Evolutionary conservation across 2,329 filamentous ascomycete species (phyloP).

Genomic region (Chaetoscypha palmicola): DNA sequence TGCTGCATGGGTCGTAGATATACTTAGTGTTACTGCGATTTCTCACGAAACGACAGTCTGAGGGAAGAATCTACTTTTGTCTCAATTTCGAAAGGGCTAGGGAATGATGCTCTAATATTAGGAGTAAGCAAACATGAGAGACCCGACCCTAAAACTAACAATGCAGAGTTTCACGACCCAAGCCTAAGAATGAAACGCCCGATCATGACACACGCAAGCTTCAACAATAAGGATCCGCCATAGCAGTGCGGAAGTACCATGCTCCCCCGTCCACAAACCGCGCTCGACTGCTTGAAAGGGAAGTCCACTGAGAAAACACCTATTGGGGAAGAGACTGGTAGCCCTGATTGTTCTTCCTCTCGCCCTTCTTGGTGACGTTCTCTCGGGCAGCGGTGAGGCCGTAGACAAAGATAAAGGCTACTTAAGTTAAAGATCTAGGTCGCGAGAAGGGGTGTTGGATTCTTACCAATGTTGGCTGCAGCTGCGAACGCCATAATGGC

Average conservation of each 20-base stretch:
- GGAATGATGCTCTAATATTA: background rate
- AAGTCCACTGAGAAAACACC: background rate
- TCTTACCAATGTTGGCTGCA: conserved; percentile 22
- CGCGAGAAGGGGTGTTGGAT: background rate
- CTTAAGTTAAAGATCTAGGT: conserved; percentile 1
- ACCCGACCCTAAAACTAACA: background rate
- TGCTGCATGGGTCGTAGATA: no score
- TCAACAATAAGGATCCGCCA: background rate
- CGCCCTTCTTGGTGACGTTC: conserved; percentile 15
- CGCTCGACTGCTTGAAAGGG: background rate
- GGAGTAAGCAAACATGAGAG: background rate
- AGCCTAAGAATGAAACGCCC: no score
- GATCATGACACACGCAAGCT: background rate
- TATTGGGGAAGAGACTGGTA: conserved; percentile 23
- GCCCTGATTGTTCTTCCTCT: conserved; percentile 16
- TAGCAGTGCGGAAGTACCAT: background rate
- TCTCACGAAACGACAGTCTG: no score
- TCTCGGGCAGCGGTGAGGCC: conserved; percentile 21
- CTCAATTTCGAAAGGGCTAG: no score
- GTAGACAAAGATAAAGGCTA: conserved; percentile 21
- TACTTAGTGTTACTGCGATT: no score
- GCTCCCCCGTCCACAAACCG: background rate
- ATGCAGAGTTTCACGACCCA: no score
- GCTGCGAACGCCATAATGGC: conserved; percentile 18
- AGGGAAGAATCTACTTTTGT: no score